A percentile compares a stretch with the other conserved stretches of the same genome.
These are phyloP conservation scores for Aspergillus intermedius DNA, from an alignment of 2,329 filamentous ascomycete genomes.

Conservation along the genomic window DNA sequence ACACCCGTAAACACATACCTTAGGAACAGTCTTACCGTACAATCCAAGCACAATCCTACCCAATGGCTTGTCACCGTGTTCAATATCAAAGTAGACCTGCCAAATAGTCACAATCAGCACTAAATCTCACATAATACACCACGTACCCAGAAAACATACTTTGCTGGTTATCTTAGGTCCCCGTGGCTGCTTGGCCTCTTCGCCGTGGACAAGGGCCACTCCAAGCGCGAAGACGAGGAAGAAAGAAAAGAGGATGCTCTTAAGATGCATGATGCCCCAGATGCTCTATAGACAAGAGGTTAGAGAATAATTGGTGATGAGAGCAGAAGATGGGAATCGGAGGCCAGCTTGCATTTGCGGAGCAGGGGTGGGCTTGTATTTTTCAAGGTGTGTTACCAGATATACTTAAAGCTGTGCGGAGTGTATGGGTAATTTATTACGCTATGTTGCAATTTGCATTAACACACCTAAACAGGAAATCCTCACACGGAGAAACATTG, in stretches of 20 bases:
- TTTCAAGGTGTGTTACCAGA: neutral
- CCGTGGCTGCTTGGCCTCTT: conserved; percentile 58
- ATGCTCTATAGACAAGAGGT: conserved; percentile 6
- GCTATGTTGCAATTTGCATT: conserved; percentile 3
- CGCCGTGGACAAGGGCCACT: conserved; percentile 64
- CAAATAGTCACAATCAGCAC: conserved; percentile 7
- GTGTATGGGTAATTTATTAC: neutral
- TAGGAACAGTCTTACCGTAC: conserved; percentile 62
- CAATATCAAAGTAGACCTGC: conserved; percentile 60
- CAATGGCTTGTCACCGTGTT: conserved; percentile 55
- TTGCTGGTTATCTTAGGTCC: conserved; percentile 95
- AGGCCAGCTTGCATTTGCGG: conserved; percentile 35
- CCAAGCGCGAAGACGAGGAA: conserved; percentile 69
- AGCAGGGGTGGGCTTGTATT: conserved; percentile 7
- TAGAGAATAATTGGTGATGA: conserved; percentile 10
- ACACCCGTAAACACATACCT: conserved; percentile 37
- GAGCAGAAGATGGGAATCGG: conserved; percentile 9
- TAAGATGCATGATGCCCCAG: conserved; percentile 25
- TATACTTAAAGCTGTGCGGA: neutral
- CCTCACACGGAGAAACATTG: conserved; percentile 25
- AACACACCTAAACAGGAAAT: neutral
- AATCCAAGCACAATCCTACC: conserved; percentile 59
- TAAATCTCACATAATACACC: neutral
- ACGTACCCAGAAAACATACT: conserved; percentile 39
- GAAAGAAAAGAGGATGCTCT: conserved; percentile 51